Base-by-base conservation (phyloP, 176 grass and related monocot genomes). In the Aechmea fasciata region DNA sequence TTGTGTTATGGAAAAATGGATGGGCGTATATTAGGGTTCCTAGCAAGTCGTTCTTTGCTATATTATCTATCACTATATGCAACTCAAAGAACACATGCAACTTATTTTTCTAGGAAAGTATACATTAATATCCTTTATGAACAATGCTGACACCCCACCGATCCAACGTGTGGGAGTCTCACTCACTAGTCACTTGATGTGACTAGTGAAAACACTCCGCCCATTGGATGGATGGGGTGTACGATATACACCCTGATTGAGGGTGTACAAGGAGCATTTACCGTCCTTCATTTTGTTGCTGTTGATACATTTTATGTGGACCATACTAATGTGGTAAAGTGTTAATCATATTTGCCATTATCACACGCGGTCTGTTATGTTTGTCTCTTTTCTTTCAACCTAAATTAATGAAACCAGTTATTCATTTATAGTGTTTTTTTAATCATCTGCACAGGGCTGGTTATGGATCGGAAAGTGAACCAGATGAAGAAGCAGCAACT, bases 401-500 rank as follows among this genome's bases (percentile, higher is more conserved):
- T 69, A 50, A 62, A 51, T 75, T 59, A 18, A 15, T 52, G 74
- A 4, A 72, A 28, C 20, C 50, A 66, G 13, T 26, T 75, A 11
- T 13, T 69, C 17, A 49, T 52, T 19, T 6, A 51, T 64, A 49
- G 3, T 41, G 41, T 3, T 0, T 2, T 10, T 48, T 66, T 65
- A 64, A 19, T 20, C 11, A 23, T 33, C 70, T 50, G 69, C 62
- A 41, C 33, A 92, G 92, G 82, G 81, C 79, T 88, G 92, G 92
- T 54, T 92, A 89, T 82, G 88, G 88, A 76, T 96, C 92, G 62
- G 92, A 96, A 82, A 92, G 86, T 78, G 92, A 92, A 90, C 73
- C 3, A 29, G 92, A 96, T 71, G 92, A 96, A 77, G 92, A 96
- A 86, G 74, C 83, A 51, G 85, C 88, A 65, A 91, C 69, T 49